Conservation (phyloP, 1,139 yeast species). For the Hemisphaericaspora xylanilytica region DNA sequence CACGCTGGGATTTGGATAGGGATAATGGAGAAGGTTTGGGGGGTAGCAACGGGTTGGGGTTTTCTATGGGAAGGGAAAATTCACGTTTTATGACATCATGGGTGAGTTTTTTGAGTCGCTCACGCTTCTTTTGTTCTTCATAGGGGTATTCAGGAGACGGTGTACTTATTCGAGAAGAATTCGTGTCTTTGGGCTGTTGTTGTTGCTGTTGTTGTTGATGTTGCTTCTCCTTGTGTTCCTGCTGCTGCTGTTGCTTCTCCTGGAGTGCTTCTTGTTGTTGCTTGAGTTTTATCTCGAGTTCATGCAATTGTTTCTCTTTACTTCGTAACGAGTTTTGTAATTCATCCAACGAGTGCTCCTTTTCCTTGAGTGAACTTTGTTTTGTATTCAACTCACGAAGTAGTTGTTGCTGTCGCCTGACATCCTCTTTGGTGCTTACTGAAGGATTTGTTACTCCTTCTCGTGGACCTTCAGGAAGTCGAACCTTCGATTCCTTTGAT, state of each 20-base stretch:
- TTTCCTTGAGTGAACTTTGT: neutral
- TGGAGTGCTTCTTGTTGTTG: neutral
- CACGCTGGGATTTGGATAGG: constrained; percentile 15
- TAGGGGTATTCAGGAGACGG: constrained; percentile 6
- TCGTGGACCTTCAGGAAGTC: neutral
- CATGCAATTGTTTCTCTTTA: constrained; percentile 8
- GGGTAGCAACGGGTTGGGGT: constrained; percentile 7
- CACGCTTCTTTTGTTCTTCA: constrained; percentile 16
- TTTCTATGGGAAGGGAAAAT: constrained; percentile 12
- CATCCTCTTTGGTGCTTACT: constrained; percentile 5
- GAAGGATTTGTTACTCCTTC: neutral
- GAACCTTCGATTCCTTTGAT: neutral
- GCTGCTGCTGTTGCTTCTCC: constrained; percentile 2
- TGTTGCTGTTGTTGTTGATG: constrained; percentile 9
- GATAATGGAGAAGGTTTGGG: constrained; percentile 2
- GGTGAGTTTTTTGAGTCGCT: constrained; percentile 20
- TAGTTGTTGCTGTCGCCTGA: constrained; percentile 4
- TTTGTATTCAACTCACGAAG: constrained; percentile 3
- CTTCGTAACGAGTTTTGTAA: constrained; percentile 5
- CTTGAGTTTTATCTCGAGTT: constrained; percentile 3
- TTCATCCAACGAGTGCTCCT: constrained; percentile 5
- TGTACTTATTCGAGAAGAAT: constrained; percentile 1
- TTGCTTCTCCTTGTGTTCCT: neutral
- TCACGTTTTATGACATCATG: constrained; percentile 20
- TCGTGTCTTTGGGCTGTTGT: constrained; percentile 12